A percentile compares a stretch with the other conserved stretches of the same genome.
Conservation (phyloP, 768 basidiomycete species). For the Hericium alpestre region DNA sequence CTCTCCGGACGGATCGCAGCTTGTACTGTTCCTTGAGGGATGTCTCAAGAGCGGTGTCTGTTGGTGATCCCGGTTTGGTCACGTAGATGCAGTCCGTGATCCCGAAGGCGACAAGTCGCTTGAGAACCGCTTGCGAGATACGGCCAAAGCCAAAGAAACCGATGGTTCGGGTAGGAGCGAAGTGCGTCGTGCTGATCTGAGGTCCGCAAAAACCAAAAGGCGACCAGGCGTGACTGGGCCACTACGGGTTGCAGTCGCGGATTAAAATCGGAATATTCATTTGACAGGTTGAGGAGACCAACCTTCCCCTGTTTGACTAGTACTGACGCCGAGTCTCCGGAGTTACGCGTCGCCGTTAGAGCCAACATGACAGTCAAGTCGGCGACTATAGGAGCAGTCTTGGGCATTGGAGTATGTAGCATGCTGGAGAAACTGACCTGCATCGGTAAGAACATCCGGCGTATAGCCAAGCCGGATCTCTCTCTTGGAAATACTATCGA, state of each 20-base stretch:
- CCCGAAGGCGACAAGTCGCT: slow-evolving; percentile 75
- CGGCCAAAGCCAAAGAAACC: slow-evolving; percentile 95
- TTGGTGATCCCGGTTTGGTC: slow-evolving; percentile 40
- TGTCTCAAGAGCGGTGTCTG: slow-evolving; percentile 28
- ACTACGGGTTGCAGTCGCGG: slow-evolving; percentile 32
- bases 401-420: neutral
- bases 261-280: neutral
- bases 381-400: slow-evolving; percentile 50
- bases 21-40: slow-evolving; percentile 19
- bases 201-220: slow-evolving; percentile 83
- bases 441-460: slow-evolving; percentile 87
- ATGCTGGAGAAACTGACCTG: slow-evolving; percentile 37
- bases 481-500: slow-evolving; percentile 45
- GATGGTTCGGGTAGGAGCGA: slow-evolving; percentile 50
- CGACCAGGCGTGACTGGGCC: slow-evolving; percentile 70
- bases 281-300: slow-evolving; percentile 14
- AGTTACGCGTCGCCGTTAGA: slow-evolving; percentile 84
- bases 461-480: slow-evolving; percentile 79
- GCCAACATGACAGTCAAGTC: slow-evolving; percentile 85
- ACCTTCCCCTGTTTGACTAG: slow-evolving; percentile 66
- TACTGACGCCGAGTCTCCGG: slow-evolving; percentile 37
- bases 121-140: slow-evolving; percentile 77
- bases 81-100: slow-evolving; percentile 65
- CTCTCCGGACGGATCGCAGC: slow-evolving; percentile 37
- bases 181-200: slow-evolving; percentile 49